phyloP scores from a whole-genome alignment of 805 yeast genomes.

The Komagataella ulmi region DNA sequence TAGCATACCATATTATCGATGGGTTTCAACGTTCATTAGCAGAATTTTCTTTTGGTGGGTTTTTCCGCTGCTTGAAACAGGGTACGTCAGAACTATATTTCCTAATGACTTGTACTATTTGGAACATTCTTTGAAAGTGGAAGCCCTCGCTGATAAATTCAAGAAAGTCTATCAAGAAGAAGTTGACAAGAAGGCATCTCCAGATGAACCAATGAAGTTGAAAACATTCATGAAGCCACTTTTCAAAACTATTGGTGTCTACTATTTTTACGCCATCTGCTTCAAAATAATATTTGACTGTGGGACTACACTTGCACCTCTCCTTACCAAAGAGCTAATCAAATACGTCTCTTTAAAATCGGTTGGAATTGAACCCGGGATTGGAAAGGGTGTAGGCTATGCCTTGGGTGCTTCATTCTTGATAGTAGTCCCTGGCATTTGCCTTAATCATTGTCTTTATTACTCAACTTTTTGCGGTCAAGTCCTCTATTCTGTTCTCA shows the following conservation, averaged over 20 bases:
- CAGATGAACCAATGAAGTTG: conserved; percentile 31
- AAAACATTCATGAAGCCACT: conserved; percentile 25
- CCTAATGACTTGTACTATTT: conserved; percentile 48
- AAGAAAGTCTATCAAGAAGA: conserved; percentile 17
- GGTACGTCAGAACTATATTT: conserved; percentile 59
- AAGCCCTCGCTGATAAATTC: conserved; percentile 22
- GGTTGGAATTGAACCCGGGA: conserved; percentile 23
- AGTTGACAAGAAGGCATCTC: conserved; percentile 24
- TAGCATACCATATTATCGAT: conserved; percentile 29
- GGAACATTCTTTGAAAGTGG: conserved; percentile 27
- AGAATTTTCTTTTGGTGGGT: conserved; percentile 54
- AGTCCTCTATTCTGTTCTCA: conserved; percentile 54
- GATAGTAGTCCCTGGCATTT: conserved; percentile 32
- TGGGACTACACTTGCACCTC: conserved; percentile 45
- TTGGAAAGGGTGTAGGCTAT: conserved; percentile 60
- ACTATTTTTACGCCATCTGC: conserved; percentile 25
- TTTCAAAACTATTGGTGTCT: conserved; percentile 33
- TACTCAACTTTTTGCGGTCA: conserved; percentile 53
- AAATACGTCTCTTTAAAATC: conserved; percentile 44
- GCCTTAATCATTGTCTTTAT: conserved; percentile 53
- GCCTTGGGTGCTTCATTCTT: conserved; percentile 56
- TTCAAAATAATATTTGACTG: conserved; percentile 32
- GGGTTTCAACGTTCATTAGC: conserved; percentile 24
- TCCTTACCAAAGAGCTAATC: conserved; percentile 53
- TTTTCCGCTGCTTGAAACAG: conserved; percentile 45